A percentile compares a stretch with the other conserved stretches of the same genome.
Conservation (phyloP, 345 rosid species). For the Pistacia atlantica region DNA sequence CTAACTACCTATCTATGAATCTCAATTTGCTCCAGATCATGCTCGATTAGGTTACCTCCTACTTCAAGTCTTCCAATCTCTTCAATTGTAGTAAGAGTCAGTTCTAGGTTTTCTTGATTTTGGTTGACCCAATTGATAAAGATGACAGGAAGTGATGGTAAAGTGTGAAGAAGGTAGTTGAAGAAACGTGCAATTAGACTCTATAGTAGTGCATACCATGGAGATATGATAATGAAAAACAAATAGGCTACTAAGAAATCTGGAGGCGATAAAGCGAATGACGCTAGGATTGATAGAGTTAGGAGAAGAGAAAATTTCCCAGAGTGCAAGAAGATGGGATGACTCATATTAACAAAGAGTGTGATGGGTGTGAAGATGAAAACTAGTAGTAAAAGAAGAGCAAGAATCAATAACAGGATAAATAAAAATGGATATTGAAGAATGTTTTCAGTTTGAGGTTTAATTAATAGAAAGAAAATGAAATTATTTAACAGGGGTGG, state of each 20-base stretch:
- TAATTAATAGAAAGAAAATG: neutral
- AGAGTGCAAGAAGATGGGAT: neutral
- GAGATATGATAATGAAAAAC: neutral
- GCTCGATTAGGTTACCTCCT: too few relatives aligned
- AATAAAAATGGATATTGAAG: neutral
- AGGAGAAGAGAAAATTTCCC: neutral
- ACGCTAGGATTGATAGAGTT: neutral
- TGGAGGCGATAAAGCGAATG: neutral
- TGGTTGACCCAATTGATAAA: too few relatives aligned
- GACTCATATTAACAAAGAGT: neutral
- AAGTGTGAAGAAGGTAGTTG: too few relatives aligned
- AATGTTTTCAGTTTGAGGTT: too few relatives aligned
- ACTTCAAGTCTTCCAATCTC: too few relatives aligned
- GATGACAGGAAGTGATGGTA: too few relatives aligned
- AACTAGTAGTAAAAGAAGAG: neutral
- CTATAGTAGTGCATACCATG: neutral
- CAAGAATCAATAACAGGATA: neutral
- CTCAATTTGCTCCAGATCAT: too few relatives aligned
- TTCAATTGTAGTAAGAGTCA: too few relatives aligned
- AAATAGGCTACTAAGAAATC: neutral
- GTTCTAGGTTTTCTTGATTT: too few relatives aligned
- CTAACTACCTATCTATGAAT: too few relatives aligned
- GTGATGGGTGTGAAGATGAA: constrained; percentile 4
- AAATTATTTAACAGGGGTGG: neutral
- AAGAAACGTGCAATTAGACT: too few relatives aligned